Evolutionary conservation across 495 filamentous ascomycete species (phyloP).

Genomic region (Neurospora sp.): DNA sequence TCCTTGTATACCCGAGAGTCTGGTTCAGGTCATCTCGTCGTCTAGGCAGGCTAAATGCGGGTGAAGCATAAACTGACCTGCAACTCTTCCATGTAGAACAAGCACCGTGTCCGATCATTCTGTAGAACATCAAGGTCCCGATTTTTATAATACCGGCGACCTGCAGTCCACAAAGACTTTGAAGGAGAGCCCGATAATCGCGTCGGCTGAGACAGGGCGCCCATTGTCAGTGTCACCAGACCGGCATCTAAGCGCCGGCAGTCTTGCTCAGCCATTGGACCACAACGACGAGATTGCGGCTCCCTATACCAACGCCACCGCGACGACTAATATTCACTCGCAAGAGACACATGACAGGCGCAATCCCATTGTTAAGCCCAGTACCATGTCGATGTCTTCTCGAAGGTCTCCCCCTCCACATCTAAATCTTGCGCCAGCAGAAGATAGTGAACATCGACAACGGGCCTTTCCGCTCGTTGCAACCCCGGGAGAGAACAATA

Average conservation of each 20-base stretch:
- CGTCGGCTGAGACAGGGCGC: slow-evolving; percentile 24
- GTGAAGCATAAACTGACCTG: slow-evolving; percentile 16
- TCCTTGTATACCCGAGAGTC: slow-evolving; percentile 1
- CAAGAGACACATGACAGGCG: slow-evolving; percentile 13
- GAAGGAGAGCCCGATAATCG: slow-evolving; percentile 21
- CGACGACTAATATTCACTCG: slow-evolving; percentile 7
- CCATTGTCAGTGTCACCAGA: slow-evolving; percentile 16
- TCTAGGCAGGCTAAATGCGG: slow-evolving; percentile 15
- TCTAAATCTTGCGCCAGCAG: slow-evolving; percentile 26
- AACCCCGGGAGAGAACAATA: slow-evolving; percentile 8
- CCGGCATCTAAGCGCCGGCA: slow-evolving; percentile 28
- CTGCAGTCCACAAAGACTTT: slow-evolving; percentile 23
- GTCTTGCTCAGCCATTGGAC: slow-evolving; percentile 24
- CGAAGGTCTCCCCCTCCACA: slow-evolving; percentile 41
- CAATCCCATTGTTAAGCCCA: slow-evolving; percentile 18
- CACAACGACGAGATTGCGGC: slow-evolving; percentile 13
- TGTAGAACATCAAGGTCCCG: slow-evolving; percentile 7
- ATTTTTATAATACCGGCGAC: slow-evolving; percentile 21
- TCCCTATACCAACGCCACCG: neutral
- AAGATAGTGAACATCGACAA: slow-evolving; percentile 19
- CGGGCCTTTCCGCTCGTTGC: neutral
- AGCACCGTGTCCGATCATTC: slow-evolving; percentile 13
- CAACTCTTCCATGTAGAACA: slow-evolving; percentile 13
- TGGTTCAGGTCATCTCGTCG: slow-evolving; percentile 1
- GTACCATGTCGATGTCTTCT: slow-evolving; percentile 33